These are phyloP conservation scores for Citrullus mucosospermus DNA, from an alignment of 306 rosid species.

Conservation along the genomic window DNA sequence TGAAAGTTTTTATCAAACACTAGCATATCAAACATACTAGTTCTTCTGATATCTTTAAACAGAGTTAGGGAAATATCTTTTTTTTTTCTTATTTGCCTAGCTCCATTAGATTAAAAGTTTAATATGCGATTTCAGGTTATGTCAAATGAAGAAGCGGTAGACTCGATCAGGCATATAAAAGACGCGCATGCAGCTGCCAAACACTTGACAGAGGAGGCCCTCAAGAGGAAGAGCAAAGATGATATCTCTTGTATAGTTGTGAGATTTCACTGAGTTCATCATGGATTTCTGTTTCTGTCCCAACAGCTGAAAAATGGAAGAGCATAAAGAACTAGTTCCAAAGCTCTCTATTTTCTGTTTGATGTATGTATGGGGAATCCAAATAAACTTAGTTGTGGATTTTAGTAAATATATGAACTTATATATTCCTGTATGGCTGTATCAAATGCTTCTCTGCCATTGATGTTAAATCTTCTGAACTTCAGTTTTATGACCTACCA, in stretches of 20 bases:
- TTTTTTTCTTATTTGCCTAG: background rate
- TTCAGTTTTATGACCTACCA: background rate
- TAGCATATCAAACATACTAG: background rate
- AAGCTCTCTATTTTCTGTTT: background rate
- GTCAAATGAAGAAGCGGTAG: slow-evolving; percentile 85
- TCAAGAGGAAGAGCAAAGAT: slow-evolving; percentile 68
- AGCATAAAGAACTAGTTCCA: background rate
- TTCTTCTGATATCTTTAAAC: background rate
- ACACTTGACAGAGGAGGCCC: slow-evolving; percentile 72
- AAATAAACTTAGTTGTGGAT: background rate
- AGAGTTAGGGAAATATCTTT: background rate
- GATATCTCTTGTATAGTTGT: slow-evolving; percentile 83
- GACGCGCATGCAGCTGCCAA: slow-evolving; percentile 84
- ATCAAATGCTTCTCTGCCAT: background rate
- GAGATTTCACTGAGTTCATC: slow-evolving; percentile 36
- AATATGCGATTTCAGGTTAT: slow-evolving; percentile 43
- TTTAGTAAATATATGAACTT: background rate
- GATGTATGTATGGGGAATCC: background rate
- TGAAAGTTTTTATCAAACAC: background rate
- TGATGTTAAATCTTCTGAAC: background rate
- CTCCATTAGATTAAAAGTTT: background rate
- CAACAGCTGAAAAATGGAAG: background rate
- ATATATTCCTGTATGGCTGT: background rate
- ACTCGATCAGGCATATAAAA: slow-evolving; percentile 45
- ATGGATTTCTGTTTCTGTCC: background rate